phyloP scores from a whole-genome alignment of 164 flowering plant species.

The Nymphaea thermarum region DNA sequence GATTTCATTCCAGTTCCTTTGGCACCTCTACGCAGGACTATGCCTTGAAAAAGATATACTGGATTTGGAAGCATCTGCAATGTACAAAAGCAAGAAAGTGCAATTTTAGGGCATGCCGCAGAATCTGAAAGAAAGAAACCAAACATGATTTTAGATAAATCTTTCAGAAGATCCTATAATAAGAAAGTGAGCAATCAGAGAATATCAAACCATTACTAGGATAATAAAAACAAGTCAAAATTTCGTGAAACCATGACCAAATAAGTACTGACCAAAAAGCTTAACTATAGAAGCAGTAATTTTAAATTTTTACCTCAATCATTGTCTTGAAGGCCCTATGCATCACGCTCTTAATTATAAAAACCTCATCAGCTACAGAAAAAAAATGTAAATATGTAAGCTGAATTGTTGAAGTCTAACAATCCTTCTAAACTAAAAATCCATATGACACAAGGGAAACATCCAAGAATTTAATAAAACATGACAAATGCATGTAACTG shows the following conservation, averaged over 20 bases:
- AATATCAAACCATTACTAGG: too few relatives aligned
- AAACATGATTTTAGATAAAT: too few relatives aligned
- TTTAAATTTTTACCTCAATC: conserved; percentile 52
- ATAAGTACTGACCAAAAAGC: too few relatives aligned
- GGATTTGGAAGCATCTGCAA: conserved; percentile 79
- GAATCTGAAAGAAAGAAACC: background rate
- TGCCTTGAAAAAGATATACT: conserved; percentile 92
- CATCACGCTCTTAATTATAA: conserved; percentile 80
- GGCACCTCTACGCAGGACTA: conserved; percentile 88
- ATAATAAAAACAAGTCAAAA: too few relatives aligned
- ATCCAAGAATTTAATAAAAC: too few relatives aligned
- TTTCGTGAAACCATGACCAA: too few relatives aligned
- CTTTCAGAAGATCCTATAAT: too few relatives aligned
- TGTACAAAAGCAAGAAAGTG: background rate
- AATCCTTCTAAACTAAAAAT: background rate
- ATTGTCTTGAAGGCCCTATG: conserved; percentile 78
- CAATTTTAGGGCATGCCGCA: background rate
- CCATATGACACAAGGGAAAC: background rate
- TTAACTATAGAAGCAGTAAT: too few relatives aligned
- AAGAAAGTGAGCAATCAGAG: too few relatives aligned
- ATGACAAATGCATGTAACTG: too few relatives aligned
- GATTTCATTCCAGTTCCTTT: conserved; percentile 99
- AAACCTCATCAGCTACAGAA: conserved; percentile 77
- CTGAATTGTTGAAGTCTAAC: background rate
- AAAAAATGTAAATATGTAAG: background rate